Percentiles rank a stretch among this genome's conserved stretches.
These are phyloP conservation scores for Tripterygium wilfordii DNA, from an alignment of 177 flowering plant genomes.

Conservation along the genomic window DNA sequence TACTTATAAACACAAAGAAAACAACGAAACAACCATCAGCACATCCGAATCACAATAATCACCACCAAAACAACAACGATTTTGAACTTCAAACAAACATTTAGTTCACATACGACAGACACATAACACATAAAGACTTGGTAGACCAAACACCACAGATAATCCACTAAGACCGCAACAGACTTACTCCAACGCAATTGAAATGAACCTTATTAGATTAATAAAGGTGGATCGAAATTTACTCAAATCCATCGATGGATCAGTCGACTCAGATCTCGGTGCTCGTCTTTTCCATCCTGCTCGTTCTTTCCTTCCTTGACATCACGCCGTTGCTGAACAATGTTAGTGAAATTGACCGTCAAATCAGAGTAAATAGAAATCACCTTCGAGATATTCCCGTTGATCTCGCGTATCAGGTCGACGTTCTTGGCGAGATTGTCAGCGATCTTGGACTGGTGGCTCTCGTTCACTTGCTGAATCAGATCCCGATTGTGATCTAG, in stretches of 20 bases:
- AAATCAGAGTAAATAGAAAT: constrained; percentile 17
- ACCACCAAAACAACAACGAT: not conserved
- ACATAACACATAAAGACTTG: too few species aligned
- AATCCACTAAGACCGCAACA: too few species aligned
- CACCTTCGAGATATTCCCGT: constrained; percentile 18
- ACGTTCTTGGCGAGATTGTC: constrained; percentile 21
- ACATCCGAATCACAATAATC: not conserved
- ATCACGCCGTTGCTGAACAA: constrained; percentile 9
- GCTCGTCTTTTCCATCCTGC: not conserved
- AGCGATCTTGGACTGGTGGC: constrained; percentile 19
- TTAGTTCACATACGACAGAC: too few species aligned
- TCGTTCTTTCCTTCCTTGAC: not conserved
- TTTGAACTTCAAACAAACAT: not conserved
- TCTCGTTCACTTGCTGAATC: too few species aligned
- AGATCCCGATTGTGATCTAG: constrained; percentile 21
- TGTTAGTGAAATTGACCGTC: constrained; percentile 14
- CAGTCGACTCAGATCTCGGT: not conserved
- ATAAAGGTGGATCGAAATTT: not conserved
- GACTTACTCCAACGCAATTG: too few species aligned
- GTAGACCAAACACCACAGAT: too few species aligned
- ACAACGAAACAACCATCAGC: not conserved
- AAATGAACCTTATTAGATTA: too few species aligned
- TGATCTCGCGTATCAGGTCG: constrained; percentile 25
- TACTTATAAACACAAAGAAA: not conserved
- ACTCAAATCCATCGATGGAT: not conserved